phyloP scores from a whole-genome alignment of 371 early-diverging fungal genomes.

The Globomyces sp. region DNA sequence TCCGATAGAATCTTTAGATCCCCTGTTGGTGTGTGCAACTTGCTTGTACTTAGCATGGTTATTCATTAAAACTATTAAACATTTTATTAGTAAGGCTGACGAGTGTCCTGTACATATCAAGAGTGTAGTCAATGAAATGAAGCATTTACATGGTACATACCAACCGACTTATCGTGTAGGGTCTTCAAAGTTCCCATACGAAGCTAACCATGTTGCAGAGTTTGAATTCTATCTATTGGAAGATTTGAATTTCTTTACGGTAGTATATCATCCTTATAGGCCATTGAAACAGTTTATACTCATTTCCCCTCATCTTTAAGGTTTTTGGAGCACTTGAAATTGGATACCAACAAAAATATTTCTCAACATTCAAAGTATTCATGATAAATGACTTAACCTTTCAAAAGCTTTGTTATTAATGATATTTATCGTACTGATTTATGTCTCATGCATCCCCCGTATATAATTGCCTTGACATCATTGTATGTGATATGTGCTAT shows the following conservation, averaged over 20 bases:
- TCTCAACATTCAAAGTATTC: conserved; percentile 69
- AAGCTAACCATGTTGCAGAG: conserved; percentile 75
- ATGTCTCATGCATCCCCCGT: conserved; percentile 79
- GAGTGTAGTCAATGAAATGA: conserved; percentile 69
- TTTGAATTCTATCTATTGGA: conserved; percentile 89
- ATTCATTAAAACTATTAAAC: conserved; percentile 18
- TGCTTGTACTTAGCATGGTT: conserved; percentile 73
- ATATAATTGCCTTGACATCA: conserved; percentile 79
- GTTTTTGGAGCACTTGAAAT: conserved; percentile 9
- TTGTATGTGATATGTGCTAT: conserved; percentile 20
- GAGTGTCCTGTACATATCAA: conserved; percentile 86
- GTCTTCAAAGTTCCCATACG: conserved; percentile 62
- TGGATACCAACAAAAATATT: conserved; percentile 28
- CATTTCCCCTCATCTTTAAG: neutral
- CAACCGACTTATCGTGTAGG: conserved; percentile 17
- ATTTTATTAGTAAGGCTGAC: conserved; percentile 66
- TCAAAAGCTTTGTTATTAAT: conserved; percentile 75
- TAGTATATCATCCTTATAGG: conserved; percentile 86
- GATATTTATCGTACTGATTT: conserved; percentile 80
- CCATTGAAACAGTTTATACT: conserved; percentile 46
- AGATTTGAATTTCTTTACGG: conserved; percentile 80
- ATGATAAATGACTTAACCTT: neutral
- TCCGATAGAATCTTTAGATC: conserved; percentile 63
- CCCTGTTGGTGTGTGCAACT: conserved; percentile 71
- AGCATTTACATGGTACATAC: conserved; percentile 56